phyloP scores from a whole-genome alignment of 352 stramenopile species.

The Pythium biforme region DNA sequence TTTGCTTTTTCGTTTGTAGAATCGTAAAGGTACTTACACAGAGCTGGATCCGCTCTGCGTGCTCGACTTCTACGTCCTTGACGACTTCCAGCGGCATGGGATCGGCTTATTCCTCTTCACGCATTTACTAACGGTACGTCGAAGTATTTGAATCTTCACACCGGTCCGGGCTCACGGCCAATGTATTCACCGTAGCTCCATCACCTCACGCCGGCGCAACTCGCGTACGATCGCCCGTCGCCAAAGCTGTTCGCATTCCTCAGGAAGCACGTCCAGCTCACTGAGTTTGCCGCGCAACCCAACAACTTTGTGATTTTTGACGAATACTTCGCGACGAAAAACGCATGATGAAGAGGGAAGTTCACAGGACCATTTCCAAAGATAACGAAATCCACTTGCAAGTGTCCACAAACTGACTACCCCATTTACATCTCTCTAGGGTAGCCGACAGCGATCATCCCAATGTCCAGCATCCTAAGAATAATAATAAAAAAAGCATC shows the following conservation, averaged over 20 bases:
- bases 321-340: slow-evolving; percentile 42
- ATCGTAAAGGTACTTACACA: slow-evolving; percentile 48
- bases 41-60: slow-evolving; percentile 79
- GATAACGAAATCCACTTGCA: too few species aligned
- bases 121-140: slow-evolving; percentile 41
- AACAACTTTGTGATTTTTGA: slow-evolving; percentile 89
- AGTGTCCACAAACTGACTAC: too few species aligned
- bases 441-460: too few species aligned
- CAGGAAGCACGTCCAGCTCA: slow-evolving; percentile 60
- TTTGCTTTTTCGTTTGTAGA: slow-evolving; percentile 29
- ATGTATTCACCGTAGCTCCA: slow-evolving; percentile 6
- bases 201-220: slow-evolving; percentile 11
- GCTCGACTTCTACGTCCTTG: slow-evolving; percentile 76
- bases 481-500: too few species aligned
- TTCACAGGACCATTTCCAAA: too few species aligned
- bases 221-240: slow-evolving; percentile 82
- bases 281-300: slow-evolving; percentile 53
- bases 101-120: slow-evolving; percentile 67
- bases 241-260: slow-evolving; percentile 80
- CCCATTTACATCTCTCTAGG: too few species aligned
- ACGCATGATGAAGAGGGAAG: too few species aligned
- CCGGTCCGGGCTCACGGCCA: background rate
- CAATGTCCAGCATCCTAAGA: too few species aligned
- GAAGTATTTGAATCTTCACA: background rate
- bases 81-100: slow-evolving; percentile 51